Percentiles rank a stretch among this genome's conserved stretches.
Evolutionary conservation across 306 rosid species (phyloP).

Genomic region (Gastrolobium villosum): DNA sequence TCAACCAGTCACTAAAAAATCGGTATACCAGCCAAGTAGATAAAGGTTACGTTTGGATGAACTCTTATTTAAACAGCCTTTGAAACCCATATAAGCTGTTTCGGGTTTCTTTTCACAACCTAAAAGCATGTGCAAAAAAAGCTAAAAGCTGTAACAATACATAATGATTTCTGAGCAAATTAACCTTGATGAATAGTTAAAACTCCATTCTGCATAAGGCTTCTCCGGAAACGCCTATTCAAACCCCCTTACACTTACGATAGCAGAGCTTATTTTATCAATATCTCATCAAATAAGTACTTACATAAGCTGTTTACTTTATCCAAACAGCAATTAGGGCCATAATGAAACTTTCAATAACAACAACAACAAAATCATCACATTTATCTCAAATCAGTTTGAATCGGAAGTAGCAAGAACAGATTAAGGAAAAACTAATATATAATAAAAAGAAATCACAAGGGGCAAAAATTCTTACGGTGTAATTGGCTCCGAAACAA

Average conservation of each 20-base stretch:
- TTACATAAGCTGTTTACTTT: not conserved
- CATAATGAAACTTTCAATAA: not conserved
- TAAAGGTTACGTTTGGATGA: slow-evolving; percentile 2
- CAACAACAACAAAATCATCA: no score
- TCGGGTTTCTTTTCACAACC: not conserved
- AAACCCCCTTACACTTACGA: not conserved
- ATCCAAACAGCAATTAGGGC: not conserved
- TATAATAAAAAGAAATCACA: not conserved
- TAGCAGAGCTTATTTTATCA: not conserved
- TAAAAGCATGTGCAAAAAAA: slow-evolving; percentile 5
- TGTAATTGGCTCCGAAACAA: slow-evolving; percentile 84
- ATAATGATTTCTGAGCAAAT: not conserved
- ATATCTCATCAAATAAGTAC: not conserved
- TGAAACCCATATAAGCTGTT: slow-evolving; percentile 11
- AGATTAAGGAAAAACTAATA: no score
- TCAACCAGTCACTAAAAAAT: slow-evolving; percentile 18
- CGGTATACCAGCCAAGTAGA: not conserved
- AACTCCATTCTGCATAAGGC: not conserved
- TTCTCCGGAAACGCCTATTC: not conserved
- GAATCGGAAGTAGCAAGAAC: no score
- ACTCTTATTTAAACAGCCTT: not conserved
- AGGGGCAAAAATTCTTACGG: slow-evolving; percentile 52
- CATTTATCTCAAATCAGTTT: no score
- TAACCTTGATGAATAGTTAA: not conserved
- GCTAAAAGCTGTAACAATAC: not conserved